A percentile compares a stretch with the other conserved stretches of the same genome.
Evolutionary conservation across 169 alveolate genomes (phyloP).

Genomic region (Plasmodium cynomolgi): DNA sequence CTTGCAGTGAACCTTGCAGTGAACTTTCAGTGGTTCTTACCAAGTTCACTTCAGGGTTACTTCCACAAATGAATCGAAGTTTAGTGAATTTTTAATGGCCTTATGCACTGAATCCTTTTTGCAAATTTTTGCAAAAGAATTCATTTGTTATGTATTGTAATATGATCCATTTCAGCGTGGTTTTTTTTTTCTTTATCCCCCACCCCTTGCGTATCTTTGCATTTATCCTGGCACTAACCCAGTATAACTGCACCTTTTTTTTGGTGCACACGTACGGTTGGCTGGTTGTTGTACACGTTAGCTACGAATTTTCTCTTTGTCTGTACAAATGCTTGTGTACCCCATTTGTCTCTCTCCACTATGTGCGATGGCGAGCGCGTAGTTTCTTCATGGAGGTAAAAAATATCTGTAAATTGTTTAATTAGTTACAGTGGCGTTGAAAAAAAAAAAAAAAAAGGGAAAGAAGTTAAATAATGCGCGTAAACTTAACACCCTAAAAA

Average conservation of each 20-base stretch:
- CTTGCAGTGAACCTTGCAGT: background rate
- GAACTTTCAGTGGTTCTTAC: background rate
- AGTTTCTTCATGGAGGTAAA: slow-evolving; percentile 11
- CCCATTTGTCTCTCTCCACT: background rate
- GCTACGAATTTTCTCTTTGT: background rate
- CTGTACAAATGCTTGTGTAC: background rate
- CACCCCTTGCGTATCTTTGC: background rate
- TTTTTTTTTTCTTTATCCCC: background rate
- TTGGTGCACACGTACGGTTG: background rate
- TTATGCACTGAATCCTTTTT: background rate
- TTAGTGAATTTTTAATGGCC: background rate
- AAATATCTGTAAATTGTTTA: background rate
- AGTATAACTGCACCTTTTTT: background rate
- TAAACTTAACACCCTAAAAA: background rate
- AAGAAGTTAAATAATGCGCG: background rate
- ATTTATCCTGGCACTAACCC: background rate
- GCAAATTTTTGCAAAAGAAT: background rate
- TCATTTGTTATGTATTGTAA: background rate
- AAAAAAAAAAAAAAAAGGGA: background rate
- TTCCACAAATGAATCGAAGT: background rate
- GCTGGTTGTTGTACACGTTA: background rate
- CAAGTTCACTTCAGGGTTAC: background rate
- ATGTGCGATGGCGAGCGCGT: background rate
- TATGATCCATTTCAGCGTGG: background rate
- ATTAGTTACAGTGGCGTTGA: background rate